Evolutionary conservation across 2,329 filamentous ascomycete genomes (phyloP).

Genomic region (Colletotrichum sublineola): DNA sequence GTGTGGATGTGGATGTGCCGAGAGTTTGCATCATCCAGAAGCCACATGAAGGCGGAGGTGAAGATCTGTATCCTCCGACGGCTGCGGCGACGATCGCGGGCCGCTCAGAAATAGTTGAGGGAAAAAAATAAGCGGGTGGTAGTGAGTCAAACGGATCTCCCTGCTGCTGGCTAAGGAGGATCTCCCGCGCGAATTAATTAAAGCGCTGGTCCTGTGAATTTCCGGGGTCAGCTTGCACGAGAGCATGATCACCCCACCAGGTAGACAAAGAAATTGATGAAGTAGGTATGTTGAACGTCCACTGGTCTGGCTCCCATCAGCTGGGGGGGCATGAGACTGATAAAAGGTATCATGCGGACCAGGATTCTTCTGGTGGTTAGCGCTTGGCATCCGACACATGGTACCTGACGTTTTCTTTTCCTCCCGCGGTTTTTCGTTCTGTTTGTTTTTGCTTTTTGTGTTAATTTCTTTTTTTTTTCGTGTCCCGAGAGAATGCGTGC

Average conservation of each 20-base stretch:
- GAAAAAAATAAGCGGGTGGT: not conserved
- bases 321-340: slow-evolving; percentile 21
- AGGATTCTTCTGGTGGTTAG: slow-evolving; percentile 10
- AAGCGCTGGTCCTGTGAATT: slow-evolving; percentile 2
- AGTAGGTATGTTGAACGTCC: not conserved
- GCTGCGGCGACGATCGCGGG: slow-evolving; percentile 32
- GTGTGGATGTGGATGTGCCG: not conserved
- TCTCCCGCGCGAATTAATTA: slow-evolving; percentile 16
- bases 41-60: slow-evolving; percentile 33
- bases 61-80: slow-evolving; percentile 36
- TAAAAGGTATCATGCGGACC: slow-evolving; percentile 21
- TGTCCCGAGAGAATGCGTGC: not conserved
- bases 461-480: no score
- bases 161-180: slow-evolving; percentile 14
- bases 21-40: slow-evolving; percentile 21
- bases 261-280: not conserved
- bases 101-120: slow-evolving; percentile 28
- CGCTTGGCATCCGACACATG: slow-evolving; percentile 14
- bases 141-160: slow-evolving; percentile 14
- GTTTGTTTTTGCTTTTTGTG: no score
- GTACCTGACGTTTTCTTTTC: slow-evolving; percentile 3
- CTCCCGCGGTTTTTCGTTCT: not conserved
- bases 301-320: not conserved
- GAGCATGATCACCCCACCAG: not conserved
- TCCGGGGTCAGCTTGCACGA: slow-evolving; percentile 9